Conservation (phyloP, 2,329 filamentous ascomycete genomes). For the Stagonosporopsis tanaceti region DNA sequence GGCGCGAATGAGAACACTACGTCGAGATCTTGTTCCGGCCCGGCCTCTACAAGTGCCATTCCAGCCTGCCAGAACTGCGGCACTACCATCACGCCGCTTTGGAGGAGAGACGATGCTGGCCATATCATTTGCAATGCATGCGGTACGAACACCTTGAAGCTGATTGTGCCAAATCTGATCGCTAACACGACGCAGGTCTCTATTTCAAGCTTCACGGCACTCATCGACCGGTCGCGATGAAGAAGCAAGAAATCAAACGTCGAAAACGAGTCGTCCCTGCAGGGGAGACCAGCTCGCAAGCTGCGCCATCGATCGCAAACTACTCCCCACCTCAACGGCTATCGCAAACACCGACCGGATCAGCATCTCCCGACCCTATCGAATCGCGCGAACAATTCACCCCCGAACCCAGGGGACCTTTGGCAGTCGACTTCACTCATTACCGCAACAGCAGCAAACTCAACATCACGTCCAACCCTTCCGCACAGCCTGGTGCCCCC, state of each 20-base stretch:
- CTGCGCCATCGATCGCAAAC: slow-evolving; percentile 36
- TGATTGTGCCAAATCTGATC: not conserved
- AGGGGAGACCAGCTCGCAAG: slow-evolving; percentile 54
- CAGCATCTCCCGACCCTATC: slow-evolving; percentile 47
- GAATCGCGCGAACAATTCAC: slow-evolving; percentile 41
- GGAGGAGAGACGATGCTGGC: slow-evolving; percentile 91
- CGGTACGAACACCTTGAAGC: slow-evolving; percentile 66
- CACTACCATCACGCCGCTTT: slow-evolving; percentile 94
- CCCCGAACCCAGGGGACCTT: slow-evolving; percentile 40
- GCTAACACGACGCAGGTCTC: slow-evolving; percentile 67
- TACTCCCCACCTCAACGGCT: slow-evolving; percentile 42
- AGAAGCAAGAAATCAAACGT: slow-evolving; percentile 95
- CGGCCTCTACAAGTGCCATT: slow-evolving; percentile 62
- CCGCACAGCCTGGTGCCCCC: slow-evolving; percentile 29
- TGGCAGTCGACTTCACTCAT: slow-evolving; percentile 50
- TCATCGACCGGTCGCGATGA: slow-evolving; percentile 96
- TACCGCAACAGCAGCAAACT: slow-evolving; percentile 29
- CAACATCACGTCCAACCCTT: slow-evolving; percentile 27
- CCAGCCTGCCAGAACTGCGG: slow-evolving; percentile 97
- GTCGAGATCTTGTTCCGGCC: slow-evolving; percentile 24
- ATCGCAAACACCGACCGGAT: slow-evolving; percentile 40
- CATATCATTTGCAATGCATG: slow-evolving; percentile 99
- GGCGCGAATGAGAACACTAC: slow-evolving; percentile 26
- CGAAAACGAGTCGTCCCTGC: slow-evolving; percentile 93
- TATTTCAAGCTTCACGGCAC: slow-evolving; percentile 97